Evolutionary conservation across 495 filamentous ascomycete species (phyloP).

Genomic region (Talaromyces liani): DNA sequence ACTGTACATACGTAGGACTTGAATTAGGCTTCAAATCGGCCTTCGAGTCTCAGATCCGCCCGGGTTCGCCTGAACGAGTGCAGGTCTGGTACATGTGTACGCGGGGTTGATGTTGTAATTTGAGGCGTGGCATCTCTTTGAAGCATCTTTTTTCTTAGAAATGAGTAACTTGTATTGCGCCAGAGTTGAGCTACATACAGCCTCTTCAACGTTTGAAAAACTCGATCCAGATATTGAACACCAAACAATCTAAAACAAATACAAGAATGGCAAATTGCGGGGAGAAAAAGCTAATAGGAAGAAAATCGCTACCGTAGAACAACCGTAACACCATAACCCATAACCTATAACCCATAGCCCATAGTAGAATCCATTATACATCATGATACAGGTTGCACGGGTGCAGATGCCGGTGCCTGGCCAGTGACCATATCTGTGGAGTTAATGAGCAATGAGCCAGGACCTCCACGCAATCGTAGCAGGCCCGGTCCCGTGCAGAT

Average conservation of each 20-base stretch:
- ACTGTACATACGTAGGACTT: no score
- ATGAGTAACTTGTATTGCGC: neutral
- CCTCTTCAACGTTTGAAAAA: neutral
- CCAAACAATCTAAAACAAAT: neutral
- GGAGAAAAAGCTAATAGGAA: neutral
- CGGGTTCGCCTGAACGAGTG: no score
- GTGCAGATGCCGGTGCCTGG: neutral
- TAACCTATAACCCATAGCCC: neutral
- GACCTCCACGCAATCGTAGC: slow-evolving; percentile 30
- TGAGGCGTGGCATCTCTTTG: neutral
- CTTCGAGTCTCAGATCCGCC: no score
- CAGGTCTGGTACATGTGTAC: no score
- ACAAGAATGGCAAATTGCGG: neutral
- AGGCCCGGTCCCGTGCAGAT: slow-evolving; percentile 41
- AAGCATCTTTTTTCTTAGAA: neutral
- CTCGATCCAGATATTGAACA: neutral
- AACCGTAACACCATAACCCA: neutral
- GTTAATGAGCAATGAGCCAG: slow-evolving; percentile 26
- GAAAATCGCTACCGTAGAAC: neutral
- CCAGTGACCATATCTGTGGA: neutral
- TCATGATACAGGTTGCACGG: slow-evolving; percentile 8
- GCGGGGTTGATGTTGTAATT: no score
- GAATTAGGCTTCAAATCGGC: neutral
- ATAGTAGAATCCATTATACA: neutral
- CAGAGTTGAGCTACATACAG: neutral